These are phyloP conservation scores for Penicillium sclerotigenum DNA, from an alignment of 2,329 filamentous ascomycete species.

Conservation along the genomic window DNA sequence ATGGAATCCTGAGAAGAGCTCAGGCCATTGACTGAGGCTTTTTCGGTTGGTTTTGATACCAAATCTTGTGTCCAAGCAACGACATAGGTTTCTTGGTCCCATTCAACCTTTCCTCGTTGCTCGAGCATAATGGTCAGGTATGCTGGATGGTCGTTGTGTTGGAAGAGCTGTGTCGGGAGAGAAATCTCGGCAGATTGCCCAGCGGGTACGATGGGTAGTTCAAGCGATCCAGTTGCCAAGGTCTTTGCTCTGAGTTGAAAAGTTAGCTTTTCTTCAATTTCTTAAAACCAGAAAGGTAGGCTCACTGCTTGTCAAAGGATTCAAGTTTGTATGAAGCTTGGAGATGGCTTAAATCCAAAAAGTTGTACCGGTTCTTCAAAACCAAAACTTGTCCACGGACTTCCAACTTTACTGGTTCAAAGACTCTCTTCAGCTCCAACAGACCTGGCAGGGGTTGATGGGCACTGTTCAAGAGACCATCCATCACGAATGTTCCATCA, in stretches of 20 bases:
- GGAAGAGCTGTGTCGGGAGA: neutral
- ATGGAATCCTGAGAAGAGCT: neutral
- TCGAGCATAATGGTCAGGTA: constrained; percentile 5
- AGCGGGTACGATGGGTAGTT: neutral
- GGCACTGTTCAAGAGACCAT: constrained; percentile 51
- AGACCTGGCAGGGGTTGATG: constrained; percentile 57
- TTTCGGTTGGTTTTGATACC: neutral
- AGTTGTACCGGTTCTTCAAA: constrained; percentile 49
- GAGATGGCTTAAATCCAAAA: constrained; percentile 44
- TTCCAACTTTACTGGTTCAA: constrained; percentile 49
- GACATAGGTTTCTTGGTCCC: neutral
- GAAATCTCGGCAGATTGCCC: constrained; percentile 2
- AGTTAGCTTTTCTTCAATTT: neutral
- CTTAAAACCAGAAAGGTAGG: neutral
- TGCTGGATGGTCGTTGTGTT: neutral
- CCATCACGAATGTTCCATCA: constrained; percentile 61
- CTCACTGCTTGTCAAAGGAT: constrained; percentile 5
- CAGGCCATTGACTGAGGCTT: neutral
- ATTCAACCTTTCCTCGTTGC: constrained; percentile 2
- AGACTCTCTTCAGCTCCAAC: constrained; percentile 55
- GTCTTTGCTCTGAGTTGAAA: neutral
- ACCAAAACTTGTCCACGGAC: neutral
- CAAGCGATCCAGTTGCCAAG: constrained; percentile 1
- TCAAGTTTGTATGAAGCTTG: constrained; percentile 19
- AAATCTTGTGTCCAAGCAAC: constrained; percentile 5